Evolutionary conservation across 495 filamentous ascomycete species (phyloP), one percentile per base, ranked within the genome.

Genomic region (Xylaria scruposa): DNA sequence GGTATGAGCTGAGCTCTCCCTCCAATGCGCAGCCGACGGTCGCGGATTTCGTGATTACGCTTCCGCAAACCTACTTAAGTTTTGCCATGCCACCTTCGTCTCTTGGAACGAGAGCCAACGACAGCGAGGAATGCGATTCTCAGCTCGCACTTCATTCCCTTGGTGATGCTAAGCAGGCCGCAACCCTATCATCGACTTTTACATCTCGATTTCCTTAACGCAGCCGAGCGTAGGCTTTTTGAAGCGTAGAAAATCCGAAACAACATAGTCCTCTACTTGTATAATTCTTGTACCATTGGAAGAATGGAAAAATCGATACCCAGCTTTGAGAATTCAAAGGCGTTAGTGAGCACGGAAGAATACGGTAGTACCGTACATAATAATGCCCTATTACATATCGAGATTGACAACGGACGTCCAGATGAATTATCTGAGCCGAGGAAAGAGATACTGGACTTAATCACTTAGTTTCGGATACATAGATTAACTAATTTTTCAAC

Each of bases 301-400:
- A 19, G 36, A 38, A 66, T 51, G 63, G 63, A 38, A 38, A 53
- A 66, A 53, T 53, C 38, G 63, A 66, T 66, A 66, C 63, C 63
- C 63, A 38, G 17, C 13, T 51, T 66, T 21, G 38, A 29, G 24
- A 36, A 51, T 66, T 66, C 12, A 6, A 38, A 38, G 63, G 63
- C 44, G 63, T 53, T 66, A 44, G 29, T 2, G 19, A 17, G 15
- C 36, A 38, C 26, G 17, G 46, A 42, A 66, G 15, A n/a, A 36
- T 17, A 19, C 10, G 29, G 19, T 7, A 19, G 19, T 0, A 66
- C 29, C 29, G 2, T 53, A 19, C 38, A 51, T n/a, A 53, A 19
- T 51, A 66, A 53, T 66, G 15, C 63, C 19, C 44, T 66, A n/a
- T 51, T 38, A 53, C 63, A 66, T 53, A 51, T 47, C 40, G 42